Evolutionary conservation across 257 asterid species (phyloP), one percentile per base, ranked within the genome.

Genomic region (Nicotiana tomentosiformis): DNA sequence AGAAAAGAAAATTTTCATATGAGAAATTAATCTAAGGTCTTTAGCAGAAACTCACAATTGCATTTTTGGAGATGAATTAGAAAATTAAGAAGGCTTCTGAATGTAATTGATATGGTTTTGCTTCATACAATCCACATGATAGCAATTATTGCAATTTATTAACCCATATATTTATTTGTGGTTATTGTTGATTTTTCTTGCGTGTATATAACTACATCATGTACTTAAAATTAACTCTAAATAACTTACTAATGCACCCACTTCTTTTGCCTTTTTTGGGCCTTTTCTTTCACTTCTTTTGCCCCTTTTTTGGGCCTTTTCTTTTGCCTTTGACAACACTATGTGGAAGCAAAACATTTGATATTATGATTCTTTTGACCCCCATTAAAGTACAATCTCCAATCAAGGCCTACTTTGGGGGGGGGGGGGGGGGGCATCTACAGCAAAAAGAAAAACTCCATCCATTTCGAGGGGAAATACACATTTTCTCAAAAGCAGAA

Each of bases 401-500:
- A 20, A 20, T n/a, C 32, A 61, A 61, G 15, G 10, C n/a, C n/a
- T n/a, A n/a, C n/a, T n/a, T n/a, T n/a, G n/a, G n/a, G n/a, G n/a
- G n/a, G n/a, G n/a, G 23, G 10, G 11, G 26, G 26, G 26, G 26
- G 26, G 64, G 12, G 26, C 4, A 6, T 17, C 64, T 17, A 4
- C 64, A 0, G 64, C 64, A 58, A 58, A 5, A 17, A 58, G 26
- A 49, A 49, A 1, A 49, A 3, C 12, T 49, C 80, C 62, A 23
- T 49, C 62, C 60, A 6, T 15, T 70, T 70, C 18, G 7, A n/a
- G 37, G 17, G 23, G 14, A 7, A 23, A 74, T 46, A n/a, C 78
- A 70, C n/a, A 26, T 49, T 69, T 74, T 26, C 55, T 65, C 82
- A 10, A 68, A 39, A 32, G 80, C 66, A 83, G 80, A 46, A 69